Evolutionary conservation across 148 eudicot species (phyloP), one percentile per base, ranked within the genome.

Genomic region (Rhododendron molle): DNA sequence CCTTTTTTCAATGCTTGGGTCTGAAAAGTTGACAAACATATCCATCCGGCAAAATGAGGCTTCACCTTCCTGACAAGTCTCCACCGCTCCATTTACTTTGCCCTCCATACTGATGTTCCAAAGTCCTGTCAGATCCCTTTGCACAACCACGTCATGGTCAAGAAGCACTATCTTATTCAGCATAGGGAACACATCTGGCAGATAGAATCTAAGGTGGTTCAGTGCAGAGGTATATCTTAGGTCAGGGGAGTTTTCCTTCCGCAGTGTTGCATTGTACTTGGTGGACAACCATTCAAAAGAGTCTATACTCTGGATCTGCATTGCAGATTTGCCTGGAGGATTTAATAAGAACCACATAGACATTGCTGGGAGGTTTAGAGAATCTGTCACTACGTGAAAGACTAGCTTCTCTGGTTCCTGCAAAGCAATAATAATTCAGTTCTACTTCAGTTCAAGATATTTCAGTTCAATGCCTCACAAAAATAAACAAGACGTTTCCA

Each of bases 81-180:
- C 92, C 78, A 97, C 98, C 9, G 98, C 99, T 49, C 94, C 99
- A 83, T 93, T 94, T 73, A 94, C 98, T 92, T 93, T 95, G 21
- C 94, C 98, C 82, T 89, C 89, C 98, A 97, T 91, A 85, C 89
- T 86, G 71, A 94, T 44, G 38, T 78, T 82, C 98, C 96, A 97
- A 69, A 97, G 98, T 83, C 85, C 87, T 54, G 90, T 85, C 87
- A 97, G 80, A 91, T 97, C 99, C 90, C 89, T 90, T 91, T 90
- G 94, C 71, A 97, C 98, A 81, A 93, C 96, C 88, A 97, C 98
- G 85, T 97, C 99, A 85, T 97, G 98, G 90, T 97, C 99, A 62
- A 97, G 96, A 83, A 97, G 91, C 83, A 97, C 92, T 84, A 97
- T 88, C 87, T 97, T 97, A 67, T 89, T 90, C 89, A 97, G 86